Conservation (phyloP, 2,329 filamentous ascomycete genomes). For the Colletotrichum somersetense region DNA sequence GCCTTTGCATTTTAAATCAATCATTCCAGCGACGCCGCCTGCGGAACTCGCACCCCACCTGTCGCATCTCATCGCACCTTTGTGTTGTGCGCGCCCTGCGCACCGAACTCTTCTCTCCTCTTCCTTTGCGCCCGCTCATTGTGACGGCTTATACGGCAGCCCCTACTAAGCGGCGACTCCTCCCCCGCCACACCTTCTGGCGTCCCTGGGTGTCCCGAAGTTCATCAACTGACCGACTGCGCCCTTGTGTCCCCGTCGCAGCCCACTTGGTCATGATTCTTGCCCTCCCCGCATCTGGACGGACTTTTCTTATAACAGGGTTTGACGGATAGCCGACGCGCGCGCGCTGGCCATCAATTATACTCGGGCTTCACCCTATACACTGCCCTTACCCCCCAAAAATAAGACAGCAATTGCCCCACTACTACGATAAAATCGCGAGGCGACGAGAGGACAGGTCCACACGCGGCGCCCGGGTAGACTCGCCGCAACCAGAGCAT, state of each 20-base stretch:
- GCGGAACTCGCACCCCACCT: conserved; percentile 4
- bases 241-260: conserved; percentile 17
- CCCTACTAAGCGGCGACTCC: conserved; percentile 9
- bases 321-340: conserved; percentile 28
- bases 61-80: conserved; percentile 12
- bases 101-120: conserved; percentile 7
- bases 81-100: conserved; percentile 13
- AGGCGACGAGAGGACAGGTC: conserved; percentile 27
- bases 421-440: conserved; percentile 23
- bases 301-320: conserved; percentile 23
- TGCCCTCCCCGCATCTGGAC: conserved; percentile 33
- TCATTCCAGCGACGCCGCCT: conserved; percentile 27
- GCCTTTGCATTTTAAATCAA: conserved; percentile 26
- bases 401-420: conserved; percentile 1
- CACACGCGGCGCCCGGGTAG: conserved; percentile 31
- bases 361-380: conserved; percentile 2
- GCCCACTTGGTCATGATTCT: conserved; percentile 39
- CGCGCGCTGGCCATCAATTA: conserved; percentile 1
- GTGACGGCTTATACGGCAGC: conserved; percentile 36
- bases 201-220: conserved; percentile 3
- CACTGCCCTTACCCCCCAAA: neutral
- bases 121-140: conserved; percentile 19
- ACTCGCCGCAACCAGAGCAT: conserved; percentile 41
- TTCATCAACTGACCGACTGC: conserved; percentile 19
- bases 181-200: conserved; percentile 10